A percentile compares a stretch with the other conserved stretches of the same genome.
These are phyloP conservation scores for Chaetomium tenue DNA, from an alignment of 495 filamentous ascomycete genomes.

Conservation along the genomic window DNA sequence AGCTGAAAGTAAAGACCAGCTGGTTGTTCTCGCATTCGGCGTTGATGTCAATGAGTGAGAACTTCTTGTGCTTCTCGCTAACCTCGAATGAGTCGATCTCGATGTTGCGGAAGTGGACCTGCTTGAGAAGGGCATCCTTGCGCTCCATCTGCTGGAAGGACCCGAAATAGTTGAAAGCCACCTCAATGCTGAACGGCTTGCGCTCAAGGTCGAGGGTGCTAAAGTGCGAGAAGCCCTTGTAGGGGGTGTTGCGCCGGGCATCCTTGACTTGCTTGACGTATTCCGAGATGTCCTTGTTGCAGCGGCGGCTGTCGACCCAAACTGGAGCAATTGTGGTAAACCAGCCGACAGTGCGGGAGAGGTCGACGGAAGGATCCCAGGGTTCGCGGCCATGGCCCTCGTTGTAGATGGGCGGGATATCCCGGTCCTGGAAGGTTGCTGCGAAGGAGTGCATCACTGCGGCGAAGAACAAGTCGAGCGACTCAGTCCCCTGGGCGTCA, in stretches of 20 bases:
- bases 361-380: conserved; percentile 16
- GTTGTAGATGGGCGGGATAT: conserved; percentile 43
- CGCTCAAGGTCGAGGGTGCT: conserved; percentile 34
- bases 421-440: conserved; percentile 40
- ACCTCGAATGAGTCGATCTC: conserved; percentile 12
- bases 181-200: conserved; percentile 52
- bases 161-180: conserved; percentile 61
- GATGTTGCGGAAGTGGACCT: conserved; percentile 21
- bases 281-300: conserved; percentile 17
- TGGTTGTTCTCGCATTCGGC: conserved; percentile 7
- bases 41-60: conserved; percentile 55
- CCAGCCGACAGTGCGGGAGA: conserved; percentile 25
- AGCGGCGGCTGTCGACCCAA: conserved; percentile 5
- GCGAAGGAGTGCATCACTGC: conserved; percentile 32
- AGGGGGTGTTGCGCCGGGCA: conserved; percentile 13
- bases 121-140: conserved; percentile 50
- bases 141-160: conserved; percentile 58
- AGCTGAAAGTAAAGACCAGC: conserved; percentile 13
- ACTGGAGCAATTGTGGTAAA: conserved; percentile 24
- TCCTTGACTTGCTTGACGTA: conserved; percentile 23
- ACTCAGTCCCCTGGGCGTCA: conserved; percentile 27
- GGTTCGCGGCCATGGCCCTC: conserved; percentile 32
- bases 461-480: conserved; percentile 32
- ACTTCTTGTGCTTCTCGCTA: conserved; percentile 44
- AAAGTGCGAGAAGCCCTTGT: conserved; percentile 23